phyloP scores from a whole-genome alignment of 306 rosid species.

The Mimosa pudica region DNA sequence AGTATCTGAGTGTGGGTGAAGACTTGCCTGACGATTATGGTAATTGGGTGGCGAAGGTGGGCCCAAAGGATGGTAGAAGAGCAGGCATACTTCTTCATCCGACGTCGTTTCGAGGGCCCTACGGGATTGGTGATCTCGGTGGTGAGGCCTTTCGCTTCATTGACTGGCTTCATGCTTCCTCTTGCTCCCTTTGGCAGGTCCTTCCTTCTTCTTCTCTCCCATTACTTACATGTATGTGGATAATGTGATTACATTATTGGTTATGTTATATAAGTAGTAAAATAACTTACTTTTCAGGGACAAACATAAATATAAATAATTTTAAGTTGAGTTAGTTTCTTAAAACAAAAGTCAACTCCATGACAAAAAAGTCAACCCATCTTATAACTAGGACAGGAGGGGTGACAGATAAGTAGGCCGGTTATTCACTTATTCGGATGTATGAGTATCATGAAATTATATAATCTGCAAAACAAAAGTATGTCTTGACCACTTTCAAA shows the following conservation, averaged over 20 bases:
- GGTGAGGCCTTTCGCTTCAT: conserved; percentile 76
- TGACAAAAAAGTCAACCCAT: no score
- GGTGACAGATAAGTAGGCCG: no score
- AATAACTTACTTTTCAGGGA: no score
- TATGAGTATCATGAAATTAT: neutral
- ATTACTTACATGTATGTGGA: neutral
- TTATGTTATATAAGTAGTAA: no score
- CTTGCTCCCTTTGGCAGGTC: conserved; percentile 93
- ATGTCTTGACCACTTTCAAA: no score
- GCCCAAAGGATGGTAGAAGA: conserved; percentile 60
- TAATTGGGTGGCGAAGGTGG: conserved; percentile 53
- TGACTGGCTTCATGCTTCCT: conserved; percentile 80
- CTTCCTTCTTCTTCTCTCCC: neutral
- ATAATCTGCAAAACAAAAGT: neutral
- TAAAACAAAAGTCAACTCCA: no score
- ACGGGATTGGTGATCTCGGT: conserved; percentile 89
- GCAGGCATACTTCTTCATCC: conserved; percentile 91
- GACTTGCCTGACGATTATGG: conserved; percentile 69
- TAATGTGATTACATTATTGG: no score
- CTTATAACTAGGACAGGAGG: no score
- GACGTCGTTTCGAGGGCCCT: conserved; percentile 84
- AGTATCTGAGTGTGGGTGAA: conserved; percentile 15
- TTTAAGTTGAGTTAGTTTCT: no score
- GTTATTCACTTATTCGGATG: neutral
- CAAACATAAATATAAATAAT: no score